A percentile compares a stretch with the other conserved stretches of the same genome.
Conservation (phyloP, 345 rosid genomes). For the Salix viminalis region DNA sequence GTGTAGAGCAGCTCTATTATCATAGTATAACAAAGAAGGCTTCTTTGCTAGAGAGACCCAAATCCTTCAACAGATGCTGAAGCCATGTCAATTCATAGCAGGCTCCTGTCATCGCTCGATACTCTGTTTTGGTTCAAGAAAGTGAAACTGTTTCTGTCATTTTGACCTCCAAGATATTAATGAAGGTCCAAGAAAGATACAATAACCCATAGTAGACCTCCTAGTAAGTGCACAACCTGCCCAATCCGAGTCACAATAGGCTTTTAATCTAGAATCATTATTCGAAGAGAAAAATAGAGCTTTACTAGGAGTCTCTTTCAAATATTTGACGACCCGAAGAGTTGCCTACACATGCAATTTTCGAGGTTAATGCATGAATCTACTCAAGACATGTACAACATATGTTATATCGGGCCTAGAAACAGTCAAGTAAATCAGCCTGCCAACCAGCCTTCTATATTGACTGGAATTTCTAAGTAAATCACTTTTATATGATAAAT, state of each 20-base stretch:
- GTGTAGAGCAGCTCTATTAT: too few relatives aligned
- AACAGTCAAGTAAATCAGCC: not conserved
- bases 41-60: too few relatives aligned
- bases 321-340: not conserved
- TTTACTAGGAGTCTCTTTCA: not conserved
- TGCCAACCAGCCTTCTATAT: not conserved
- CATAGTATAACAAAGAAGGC: too few relatives aligned
- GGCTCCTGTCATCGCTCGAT: too few relatives aligned
- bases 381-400: not conserved
- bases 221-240: not conserved
- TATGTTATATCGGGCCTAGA: slow-evolving; percentile 9
- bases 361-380: slow-evolving; percentile 3
- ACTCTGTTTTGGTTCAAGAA: too few relatives aligned
- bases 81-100: too few relatives aligned
- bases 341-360: not conserved
- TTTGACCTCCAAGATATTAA: not conserved
- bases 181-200: not conserved
- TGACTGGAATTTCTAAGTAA: not conserved
- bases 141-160: not conserved
- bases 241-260: not conserved
- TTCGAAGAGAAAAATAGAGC: not conserved
- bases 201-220: not conserved
- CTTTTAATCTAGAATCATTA: not conserved
- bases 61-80: too few relatives aligned
- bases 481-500: not conserved